Evolutionary conservation across 2,329 filamentous ascomycete species (phyloP).

Genomic region (Chaetomiaceae sp.): DNA sequence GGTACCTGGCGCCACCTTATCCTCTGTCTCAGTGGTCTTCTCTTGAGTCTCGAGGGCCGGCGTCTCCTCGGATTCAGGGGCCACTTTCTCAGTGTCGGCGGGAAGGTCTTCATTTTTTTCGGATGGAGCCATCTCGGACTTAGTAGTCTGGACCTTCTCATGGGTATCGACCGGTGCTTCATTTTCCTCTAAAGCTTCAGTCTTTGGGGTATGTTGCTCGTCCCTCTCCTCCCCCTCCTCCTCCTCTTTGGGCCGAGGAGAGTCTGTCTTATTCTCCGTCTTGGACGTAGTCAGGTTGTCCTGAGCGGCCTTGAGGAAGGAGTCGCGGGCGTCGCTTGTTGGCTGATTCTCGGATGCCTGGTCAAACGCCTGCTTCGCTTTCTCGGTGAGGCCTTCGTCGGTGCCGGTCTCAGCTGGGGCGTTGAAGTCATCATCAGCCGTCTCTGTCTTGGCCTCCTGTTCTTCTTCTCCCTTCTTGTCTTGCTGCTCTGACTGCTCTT

Average conservation of each 20-base stretch:
- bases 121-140: not conserved
- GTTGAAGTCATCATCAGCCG: slow-evolving; percentile 18
- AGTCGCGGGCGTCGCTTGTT: slow-evolving; percentile 21
- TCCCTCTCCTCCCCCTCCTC: not conserved
- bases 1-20: not conserved
- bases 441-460: slow-evolving; percentile 9
- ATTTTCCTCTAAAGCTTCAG: not conserved
- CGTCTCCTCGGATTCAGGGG: not conserved
- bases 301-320: slow-evolving; percentile 20
- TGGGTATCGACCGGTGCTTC: too few species aligned
- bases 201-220: not conserved
- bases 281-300: not conserved
- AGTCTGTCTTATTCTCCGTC: not conserved
- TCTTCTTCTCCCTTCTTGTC: too few species aligned
- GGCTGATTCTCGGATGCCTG: slow-evolving; percentile 24
- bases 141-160: too few species aligned
- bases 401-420: slow-evolving; percentile 5
- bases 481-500: slow-evolving; percentile 8
- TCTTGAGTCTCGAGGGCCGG: slow-evolving; percentile 5
- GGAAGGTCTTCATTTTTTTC: not conserved
- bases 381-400: slow-evolving; percentile 20
- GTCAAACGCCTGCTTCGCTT: slow-evolving; percentile 25
- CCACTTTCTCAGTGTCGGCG: not conserved
- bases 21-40: slow-evolving; percentile 2
- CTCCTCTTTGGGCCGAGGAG: not conserved